These are phyloP conservation scores for Phaseolus lunatus DNA, from an alignment of 306 rosid genomes.

Conservation along the genomic window DNA sequence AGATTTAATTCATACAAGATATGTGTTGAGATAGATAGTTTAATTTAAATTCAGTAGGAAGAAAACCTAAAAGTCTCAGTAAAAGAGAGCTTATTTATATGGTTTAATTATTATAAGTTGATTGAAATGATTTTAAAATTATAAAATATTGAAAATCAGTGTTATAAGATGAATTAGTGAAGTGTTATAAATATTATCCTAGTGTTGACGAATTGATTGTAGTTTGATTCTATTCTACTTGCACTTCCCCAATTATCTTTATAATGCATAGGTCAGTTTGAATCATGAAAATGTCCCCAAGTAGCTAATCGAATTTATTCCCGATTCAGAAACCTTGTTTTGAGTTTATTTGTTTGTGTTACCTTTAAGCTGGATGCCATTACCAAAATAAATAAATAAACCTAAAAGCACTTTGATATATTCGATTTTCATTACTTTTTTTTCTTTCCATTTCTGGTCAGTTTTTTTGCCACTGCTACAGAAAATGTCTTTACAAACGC, in stretches of 20 bases:
- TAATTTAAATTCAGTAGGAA: too few species aligned
- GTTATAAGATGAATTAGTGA: too few species aligned
- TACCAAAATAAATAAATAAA: neutral
- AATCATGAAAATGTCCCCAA: neutral
- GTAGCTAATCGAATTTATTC: neutral
- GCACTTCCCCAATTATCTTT: neutral
- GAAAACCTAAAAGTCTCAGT: too few species aligned
- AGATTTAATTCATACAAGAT: too few species aligned
- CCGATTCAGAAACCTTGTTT: neutral
- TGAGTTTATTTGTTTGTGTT: neutral
- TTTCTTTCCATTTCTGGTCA: neutral
- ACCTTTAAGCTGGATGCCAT: neutral
- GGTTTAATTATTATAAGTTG: too few species aligned
- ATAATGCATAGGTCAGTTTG: neutral
- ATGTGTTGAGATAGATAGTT: too few species aligned
- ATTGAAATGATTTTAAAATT: too few species aligned
- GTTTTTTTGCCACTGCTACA: neutral
- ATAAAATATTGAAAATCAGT: too few species aligned
- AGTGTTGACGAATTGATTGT: too few species aligned
- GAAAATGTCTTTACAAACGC: slow-evolving; percentile 46
- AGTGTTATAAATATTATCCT: too few species aligned
- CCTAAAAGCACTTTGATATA: slow-evolving; percentile 10
- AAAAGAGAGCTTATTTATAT: too few species aligned
- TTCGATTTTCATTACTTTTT: neutral
- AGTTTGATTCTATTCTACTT: too few species aligned